Percentiles rank a stretch among this genome's conserved stretches.
phyloP scores from a whole-genome alignment of 2,329 filamentous ascomycete genomes.

The Aaosphaeria arxii region DNA sequence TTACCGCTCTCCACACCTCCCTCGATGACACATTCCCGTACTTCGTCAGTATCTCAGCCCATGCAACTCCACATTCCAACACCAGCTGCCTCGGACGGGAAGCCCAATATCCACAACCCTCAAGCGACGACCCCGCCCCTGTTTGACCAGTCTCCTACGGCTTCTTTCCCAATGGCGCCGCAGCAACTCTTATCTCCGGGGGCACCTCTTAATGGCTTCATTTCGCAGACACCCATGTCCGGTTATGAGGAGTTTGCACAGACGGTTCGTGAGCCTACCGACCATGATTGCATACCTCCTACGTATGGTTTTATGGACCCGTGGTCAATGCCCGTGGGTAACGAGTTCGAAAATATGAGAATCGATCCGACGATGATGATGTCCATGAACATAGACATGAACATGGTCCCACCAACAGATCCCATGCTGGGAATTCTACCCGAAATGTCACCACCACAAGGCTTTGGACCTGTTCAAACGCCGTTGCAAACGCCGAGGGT shows the following conservation, averaged over 20 bases:
- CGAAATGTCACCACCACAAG: slow-evolving; percentile 37
- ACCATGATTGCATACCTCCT: slow-evolving; percentile 41
- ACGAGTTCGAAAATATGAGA: slow-evolving; percentile 43
- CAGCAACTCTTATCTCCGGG: slow-evolving; percentile 36
- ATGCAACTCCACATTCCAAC: slow-evolving; percentile 27
- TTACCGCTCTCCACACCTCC: slow-evolving; percentile 21
- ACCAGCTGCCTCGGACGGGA: slow-evolving; percentile 24
- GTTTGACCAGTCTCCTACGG: slow-evolving; percentile 41
- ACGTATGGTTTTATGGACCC: slow-evolving; percentile 45
- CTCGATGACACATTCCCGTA: slow-evolving; percentile 27
- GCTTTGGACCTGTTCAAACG: slow-evolving; percentile 42
- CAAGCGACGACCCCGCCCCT: slow-evolving; percentile 36
- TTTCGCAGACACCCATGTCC: slow-evolving; percentile 45
- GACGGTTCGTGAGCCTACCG: slow-evolving; percentile 39
- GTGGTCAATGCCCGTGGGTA: slow-evolving; percentile 47
- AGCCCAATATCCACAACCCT: slow-evolving; percentile 17
- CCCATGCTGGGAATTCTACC: slow-evolving; percentile 46
- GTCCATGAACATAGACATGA: slow-evolving; percentile 45
- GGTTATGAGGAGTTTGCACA: slow-evolving; percentile 46
- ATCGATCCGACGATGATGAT: slow-evolving; percentile 46
- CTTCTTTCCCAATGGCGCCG: slow-evolving; percentile 24
- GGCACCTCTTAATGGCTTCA: slow-evolving; percentile 39
- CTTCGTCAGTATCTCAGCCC: slow-evolving; percentile 30
- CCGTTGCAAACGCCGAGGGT: slow-evolving; percentile 47
- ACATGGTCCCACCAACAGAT: slow-evolving; percentile 38